Evolutionary conservation across 495 filamentous ascomycete genomes (phyloP).

Genomic region (Aspergillus asperescens): DNA sequence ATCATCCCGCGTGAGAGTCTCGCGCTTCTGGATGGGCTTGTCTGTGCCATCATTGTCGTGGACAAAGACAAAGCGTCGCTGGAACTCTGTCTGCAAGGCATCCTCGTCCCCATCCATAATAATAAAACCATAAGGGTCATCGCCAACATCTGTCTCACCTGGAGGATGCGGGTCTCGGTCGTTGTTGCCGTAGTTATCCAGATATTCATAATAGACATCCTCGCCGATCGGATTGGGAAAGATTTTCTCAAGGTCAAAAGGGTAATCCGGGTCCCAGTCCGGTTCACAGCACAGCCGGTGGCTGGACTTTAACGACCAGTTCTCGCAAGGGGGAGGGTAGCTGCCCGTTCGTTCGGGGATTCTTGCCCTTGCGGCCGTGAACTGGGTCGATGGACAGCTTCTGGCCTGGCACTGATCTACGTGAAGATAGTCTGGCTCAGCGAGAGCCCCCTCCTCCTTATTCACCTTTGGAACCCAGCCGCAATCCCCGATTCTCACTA

Average conservation of each 20-base stretch:
- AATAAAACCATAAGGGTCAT: conserved; percentile 29
- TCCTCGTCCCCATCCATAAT: conserved; percentile 23
- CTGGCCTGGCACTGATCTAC: neutral
- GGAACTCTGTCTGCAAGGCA: conserved; percentile 17
- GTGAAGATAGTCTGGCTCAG: neutral
- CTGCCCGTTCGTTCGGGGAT: neutral
- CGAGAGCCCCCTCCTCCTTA: neutral
- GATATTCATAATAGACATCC: conserved; percentile 2
- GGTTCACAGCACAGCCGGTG: conserved; percentile 3
- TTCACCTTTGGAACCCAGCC: conserved; percentile 1
- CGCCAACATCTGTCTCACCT: conserved; percentile 19
- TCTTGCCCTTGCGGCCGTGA: conserved; percentile 1
- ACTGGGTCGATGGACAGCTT: neutral
- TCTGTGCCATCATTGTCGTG: conserved; percentile 18
- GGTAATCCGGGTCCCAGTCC: neutral
- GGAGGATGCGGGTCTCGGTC: conserved; percentile 12
- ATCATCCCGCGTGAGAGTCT: conserved; percentile 21
- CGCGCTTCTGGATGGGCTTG: conserved; percentile 8
- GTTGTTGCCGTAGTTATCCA: conserved; percentile 11
- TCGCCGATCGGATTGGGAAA: neutral
- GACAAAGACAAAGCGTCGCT: conserved; percentile 5
- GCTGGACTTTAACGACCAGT: neutral
- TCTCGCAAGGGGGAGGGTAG: neutral
- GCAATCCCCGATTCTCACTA: too few relatives aligned
- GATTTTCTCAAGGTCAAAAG: neutral